Percentiles rank a stretch among this genome's conserved stretches.
These are phyloP conservation scores for Candida corydali DNA, from an alignment of 805 yeast species.

Conservation along the genomic window DNA sequence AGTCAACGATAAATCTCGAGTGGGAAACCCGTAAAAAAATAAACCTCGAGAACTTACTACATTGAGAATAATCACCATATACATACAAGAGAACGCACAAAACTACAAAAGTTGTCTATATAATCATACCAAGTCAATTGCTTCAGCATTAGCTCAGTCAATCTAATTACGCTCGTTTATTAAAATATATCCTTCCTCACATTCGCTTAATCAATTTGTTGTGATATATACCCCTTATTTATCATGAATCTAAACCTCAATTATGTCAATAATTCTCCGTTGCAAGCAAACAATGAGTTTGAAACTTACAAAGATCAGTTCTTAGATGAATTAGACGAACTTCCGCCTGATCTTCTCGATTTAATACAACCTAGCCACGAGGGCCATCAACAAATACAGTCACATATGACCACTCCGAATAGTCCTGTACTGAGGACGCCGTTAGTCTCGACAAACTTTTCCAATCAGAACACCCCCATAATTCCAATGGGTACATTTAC, in stretches of 20 bases:
- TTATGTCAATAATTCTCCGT: background rate
- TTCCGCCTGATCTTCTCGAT: slow-evolving; percentile 3
- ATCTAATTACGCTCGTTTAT: background rate
- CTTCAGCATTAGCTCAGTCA: no score
- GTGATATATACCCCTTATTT: background rate
- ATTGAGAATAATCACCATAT: background rate
- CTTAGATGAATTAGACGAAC: slow-evolving; percentile 1
- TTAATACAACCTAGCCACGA: background rate
- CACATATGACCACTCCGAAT: background rate
- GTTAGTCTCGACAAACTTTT: slow-evolving; percentile 1
- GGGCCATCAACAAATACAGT: background rate
- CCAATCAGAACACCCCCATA: slow-evolving; percentile 5
- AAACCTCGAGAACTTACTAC: background rate
- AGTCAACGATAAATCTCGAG: no score
- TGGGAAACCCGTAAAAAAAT: no score
- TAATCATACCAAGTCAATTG: no score
- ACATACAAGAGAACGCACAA: no score
- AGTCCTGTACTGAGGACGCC: slow-evolving; percentile 3
- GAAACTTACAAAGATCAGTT: background rate
- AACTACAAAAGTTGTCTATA: no score
- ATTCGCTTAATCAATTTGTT: background rate
- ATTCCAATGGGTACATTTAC: slow-evolving; percentile 5
- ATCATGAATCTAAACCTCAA: background rate
- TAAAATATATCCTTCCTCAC: background rate
- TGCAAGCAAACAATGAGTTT: background rate